A percentile compares a stretch with the other conserved stretches of the same genome.
phyloP scores from a whole-genome alignment of 2,329 filamentous ascomycete genomes.

The Decorospora gaudefroyi region DNA sequence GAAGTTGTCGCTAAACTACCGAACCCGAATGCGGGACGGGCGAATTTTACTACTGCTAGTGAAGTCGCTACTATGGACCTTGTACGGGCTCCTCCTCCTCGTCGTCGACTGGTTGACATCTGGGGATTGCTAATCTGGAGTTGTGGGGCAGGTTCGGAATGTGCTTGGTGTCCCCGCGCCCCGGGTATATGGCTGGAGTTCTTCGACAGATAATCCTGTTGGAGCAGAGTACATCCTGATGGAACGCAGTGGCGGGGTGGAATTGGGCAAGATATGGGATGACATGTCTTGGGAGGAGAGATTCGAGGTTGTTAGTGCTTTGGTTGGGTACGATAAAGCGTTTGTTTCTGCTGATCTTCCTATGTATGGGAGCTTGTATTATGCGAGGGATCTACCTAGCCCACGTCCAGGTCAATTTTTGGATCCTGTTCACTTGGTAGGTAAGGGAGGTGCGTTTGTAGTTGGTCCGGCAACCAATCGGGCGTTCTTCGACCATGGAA shows the following conservation, averaged over 20 bases:
- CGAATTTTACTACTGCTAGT: conserved; percentile 27
- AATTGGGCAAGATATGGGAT: conserved; percentile 20
- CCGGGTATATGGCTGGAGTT: conserved; percentile 37
- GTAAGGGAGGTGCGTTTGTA: conserved; percentile 17
- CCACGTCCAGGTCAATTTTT: too few relatives aligned
- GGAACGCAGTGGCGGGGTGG: conserved; percentile 20
- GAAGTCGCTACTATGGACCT: conserved; percentile 45
- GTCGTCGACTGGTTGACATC: too few relatives aligned
- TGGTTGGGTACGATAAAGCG: conserved; percentile 21
- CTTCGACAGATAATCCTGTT: conserved; percentile 28
- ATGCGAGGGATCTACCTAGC: conserved; percentile 22
- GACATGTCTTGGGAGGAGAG: conserved; percentile 18
- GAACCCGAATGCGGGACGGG: conserved; percentile 32
- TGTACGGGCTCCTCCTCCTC: conserved; percentile 32
- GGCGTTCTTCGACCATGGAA: conserved; percentile 23
- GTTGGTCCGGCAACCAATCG: conserved; percentile 23
- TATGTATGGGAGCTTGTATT: conserved; percentile 27
- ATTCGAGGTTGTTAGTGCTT: conserved; percentile 18
- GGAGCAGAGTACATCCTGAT: conserved; percentile 35
- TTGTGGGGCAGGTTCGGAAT: conserved; percentile 30
- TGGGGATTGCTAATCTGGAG: conserved; percentile 23
- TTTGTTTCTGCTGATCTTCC: conserved; percentile 16
- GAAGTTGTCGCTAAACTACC: conserved; percentile 35
- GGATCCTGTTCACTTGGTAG: too few relatives aligned
- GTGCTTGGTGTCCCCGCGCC: conserved; percentile 38